Conservation (phyloP, 2,329 filamentous ascomycete species). For the Fusarium subglutinans region DNA sequence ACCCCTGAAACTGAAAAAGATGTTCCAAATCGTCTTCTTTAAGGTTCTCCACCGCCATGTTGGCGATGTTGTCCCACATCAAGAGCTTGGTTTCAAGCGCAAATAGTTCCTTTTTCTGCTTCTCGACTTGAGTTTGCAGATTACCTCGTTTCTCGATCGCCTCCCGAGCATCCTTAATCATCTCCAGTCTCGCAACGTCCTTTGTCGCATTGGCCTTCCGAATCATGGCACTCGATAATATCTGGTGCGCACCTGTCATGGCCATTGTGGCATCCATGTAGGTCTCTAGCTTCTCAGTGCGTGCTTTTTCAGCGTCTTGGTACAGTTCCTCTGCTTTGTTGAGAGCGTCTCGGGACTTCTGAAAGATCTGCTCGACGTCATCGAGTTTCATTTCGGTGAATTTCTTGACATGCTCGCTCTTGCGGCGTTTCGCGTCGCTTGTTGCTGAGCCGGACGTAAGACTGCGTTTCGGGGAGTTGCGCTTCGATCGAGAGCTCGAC, state of each 20-base stretch:
- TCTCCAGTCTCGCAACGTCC: rapidly evolving
- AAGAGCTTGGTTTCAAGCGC: not conserved
- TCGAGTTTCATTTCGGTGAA: not conserved
- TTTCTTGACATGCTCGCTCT: not conserved
- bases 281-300: not conserved
- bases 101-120: not conserved
- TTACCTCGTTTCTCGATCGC: rapidly evolving
- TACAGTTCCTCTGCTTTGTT: not conserved
- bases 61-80: not conserved
- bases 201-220: rapidly evolving
- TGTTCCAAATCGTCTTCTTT: not conserved
- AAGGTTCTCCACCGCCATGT: not conserved
- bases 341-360: not conserved
- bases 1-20: not conserved
- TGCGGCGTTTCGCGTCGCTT: not conserved
- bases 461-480: not conserved
- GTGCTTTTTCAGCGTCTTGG: not conserved
- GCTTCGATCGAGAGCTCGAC: not conserved
- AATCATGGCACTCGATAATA: rapidly evolving
- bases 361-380: not conserved
- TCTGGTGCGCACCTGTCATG: not conserved
- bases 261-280: not conserved
- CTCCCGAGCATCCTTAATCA: rapidly evolving
- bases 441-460: not conserved
- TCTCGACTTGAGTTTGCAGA: rapidly evolving